Evolutionary conservation across 1,139 yeast species (phyloP).

Genomic region (Scheffersomyces stambukii): DNA sequence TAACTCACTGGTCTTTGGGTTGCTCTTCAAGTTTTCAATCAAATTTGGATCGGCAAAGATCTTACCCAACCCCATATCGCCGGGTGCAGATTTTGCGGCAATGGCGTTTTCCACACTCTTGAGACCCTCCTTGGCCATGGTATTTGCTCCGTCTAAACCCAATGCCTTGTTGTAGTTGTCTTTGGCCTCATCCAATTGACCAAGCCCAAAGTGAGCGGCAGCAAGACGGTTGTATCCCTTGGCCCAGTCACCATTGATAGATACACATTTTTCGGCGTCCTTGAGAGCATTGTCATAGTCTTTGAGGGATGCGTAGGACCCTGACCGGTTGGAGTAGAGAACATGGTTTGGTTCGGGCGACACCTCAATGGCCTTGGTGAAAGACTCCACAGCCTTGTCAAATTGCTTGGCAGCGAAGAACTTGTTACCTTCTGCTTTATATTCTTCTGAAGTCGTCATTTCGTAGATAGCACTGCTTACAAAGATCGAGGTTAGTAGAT

Average conservation of each 20-base stretch:
- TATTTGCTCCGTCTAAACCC: constrained; percentile 74
- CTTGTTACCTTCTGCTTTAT: constrained; percentile 81
- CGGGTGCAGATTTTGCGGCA: constrained; percentile 38
- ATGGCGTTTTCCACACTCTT: constrained; percentile 61
- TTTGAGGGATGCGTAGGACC: constrained; percentile 77
- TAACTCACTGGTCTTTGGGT: constrained; percentile 84
- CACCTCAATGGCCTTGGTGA: constrained; percentile 85
- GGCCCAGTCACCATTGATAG: constrained; percentile 82
- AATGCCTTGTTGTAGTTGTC: constrained; percentile 75
- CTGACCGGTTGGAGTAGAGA: constrained; percentile 90
- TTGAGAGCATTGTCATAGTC: constrained; percentile 68
- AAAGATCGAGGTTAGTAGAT: no score
- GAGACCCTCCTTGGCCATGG: constrained; percentile 85
- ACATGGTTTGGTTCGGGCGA: constrained; percentile 84
- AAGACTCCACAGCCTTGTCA: constrained; percentile 70
- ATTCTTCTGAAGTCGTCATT: constrained; percentile 61
- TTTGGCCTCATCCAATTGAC: constrained; percentile 68
- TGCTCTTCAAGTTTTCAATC: constrained; percentile 66
- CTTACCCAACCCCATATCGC: constrained; percentile 74
- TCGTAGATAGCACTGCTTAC: no score
- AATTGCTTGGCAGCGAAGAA: constrained; percentile 88
- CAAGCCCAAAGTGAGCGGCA: constrained; percentile 86
- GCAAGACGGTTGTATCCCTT: constrained; percentile 94
- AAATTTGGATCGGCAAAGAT: constrained; percentile 79
- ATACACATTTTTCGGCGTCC: constrained; percentile 81